A percentile compares a stretch with the other conserved stretches of the same genome.
These are phyloP conservation scores for Gaeumannomyces tritici DNA, from an alignment of 2,329 filamentous ascomycete genomes.

Conservation along the genomic window DNA sequence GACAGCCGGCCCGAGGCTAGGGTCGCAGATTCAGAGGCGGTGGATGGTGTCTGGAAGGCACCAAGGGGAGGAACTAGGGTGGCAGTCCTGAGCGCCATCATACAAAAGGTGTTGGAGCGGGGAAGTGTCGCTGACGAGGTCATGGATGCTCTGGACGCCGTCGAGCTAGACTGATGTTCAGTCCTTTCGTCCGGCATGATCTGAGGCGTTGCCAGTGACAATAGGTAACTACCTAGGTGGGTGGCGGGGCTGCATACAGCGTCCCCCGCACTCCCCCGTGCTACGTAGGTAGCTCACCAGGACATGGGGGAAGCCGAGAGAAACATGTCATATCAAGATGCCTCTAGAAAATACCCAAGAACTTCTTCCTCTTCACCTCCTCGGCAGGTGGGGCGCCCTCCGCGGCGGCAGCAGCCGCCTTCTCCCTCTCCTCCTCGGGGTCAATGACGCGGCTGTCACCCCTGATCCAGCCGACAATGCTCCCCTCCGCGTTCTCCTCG, in stretches of 20 bases:
- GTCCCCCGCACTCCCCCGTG: too few species aligned
- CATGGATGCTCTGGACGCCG: constrained; percentile 67
- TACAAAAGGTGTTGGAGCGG: constrained; percentile 64
- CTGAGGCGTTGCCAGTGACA: neutral
- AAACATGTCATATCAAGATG: neutral
- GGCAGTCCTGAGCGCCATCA: constrained; percentile 60
- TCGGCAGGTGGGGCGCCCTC: neutral
- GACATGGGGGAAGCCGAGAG: neutral
- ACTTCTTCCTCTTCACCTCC: constrained; percentile 59
- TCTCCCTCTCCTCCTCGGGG: constrained; percentile 1
- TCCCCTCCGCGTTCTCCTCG: constrained; percentile 34
- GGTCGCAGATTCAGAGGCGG: constrained; percentile 41
- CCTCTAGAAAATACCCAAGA: constrained; percentile 68
- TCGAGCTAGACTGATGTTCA: constrained; percentile 49
- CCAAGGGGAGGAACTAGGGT: constrained; percentile 77
- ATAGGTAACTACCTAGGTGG: neutral
- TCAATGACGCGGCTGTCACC: constrained; percentile 7
- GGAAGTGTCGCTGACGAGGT: constrained; percentile 82
- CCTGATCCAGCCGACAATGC: constrained; percentile 27
- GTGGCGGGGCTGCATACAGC: neutral
- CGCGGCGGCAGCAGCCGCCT: neutral
- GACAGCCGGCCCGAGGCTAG: constrained; percentile 18
- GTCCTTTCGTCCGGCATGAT: neutral
- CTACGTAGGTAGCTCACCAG: neutral
- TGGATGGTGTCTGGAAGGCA: constrained; percentile 76